Evolutionary conservation across 2,329 filamentous ascomycete genomes (phyloP).

Genomic region (Nothophoma quercina): DNA sequence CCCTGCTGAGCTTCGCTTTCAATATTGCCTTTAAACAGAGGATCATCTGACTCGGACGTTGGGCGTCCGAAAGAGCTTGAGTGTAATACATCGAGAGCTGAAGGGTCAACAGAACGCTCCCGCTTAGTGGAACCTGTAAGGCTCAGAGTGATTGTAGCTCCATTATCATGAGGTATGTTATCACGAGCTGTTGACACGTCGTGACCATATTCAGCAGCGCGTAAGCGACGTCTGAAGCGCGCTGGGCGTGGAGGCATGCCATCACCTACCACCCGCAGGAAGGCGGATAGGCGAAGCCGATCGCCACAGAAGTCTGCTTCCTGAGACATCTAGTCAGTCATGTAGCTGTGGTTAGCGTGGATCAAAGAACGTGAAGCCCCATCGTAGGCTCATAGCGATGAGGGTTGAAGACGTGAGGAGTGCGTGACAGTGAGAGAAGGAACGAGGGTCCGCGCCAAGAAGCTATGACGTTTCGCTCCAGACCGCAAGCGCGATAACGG

Average conservation of each 20-base stretch:
- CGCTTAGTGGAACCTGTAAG: too few species aligned
- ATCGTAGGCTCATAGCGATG: too few species aligned
- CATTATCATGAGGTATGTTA: too few species aligned
- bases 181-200: neutral
- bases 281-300: conserved; percentile 33
- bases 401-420: too few species aligned
- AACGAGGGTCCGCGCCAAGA: conserved; percentile 17
- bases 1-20: too few species aligned
- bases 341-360: neutral
- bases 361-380: neutral
- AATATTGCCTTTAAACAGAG: too few species aligned
- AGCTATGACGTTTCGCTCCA: conserved; percentile 24
- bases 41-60: too few species aligned
- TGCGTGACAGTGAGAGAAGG: conserved; percentile 3
- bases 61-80: too few species aligned
- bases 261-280: conserved; percentile 32
- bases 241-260: conserved; percentile 35
- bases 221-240: conserved; percentile 28
- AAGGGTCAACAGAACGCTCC: neutral
- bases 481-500: conserved; percentile 14
- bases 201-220: neutral
- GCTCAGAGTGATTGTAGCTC: too few species aligned
- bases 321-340: conserved; percentile 24
- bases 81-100: neutral
- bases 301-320: conserved; percentile 35